A percentile compares a stretch with the other conserved stretches of the same genome.
phyloP scores from a whole-genome alignment of 768 basidiomycete species.

The Russula sp. region DNA sequence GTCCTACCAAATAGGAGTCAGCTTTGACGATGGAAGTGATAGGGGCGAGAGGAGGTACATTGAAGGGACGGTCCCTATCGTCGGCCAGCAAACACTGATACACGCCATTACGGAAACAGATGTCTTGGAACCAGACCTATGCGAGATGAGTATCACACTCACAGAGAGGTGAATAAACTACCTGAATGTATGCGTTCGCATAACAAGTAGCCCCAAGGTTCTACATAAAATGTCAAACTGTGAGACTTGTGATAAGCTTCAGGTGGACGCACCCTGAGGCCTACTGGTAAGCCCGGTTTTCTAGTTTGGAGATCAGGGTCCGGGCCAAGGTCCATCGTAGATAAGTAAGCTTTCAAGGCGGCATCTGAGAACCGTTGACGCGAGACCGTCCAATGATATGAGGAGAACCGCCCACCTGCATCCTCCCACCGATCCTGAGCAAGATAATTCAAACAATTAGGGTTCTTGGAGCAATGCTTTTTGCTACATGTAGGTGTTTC shows the following conservation, averaged over 20 bases:
- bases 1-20: constrained; percentile 39
- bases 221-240: constrained; percentile 35
- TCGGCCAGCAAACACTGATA: constrained; percentile 65
- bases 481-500: constrained; percentile 51
- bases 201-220: constrained; percentile 98
- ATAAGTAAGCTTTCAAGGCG: constrained; percentile 28
- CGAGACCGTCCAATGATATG: constrained; percentile 5
- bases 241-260: constrained; percentile 1
- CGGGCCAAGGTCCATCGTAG: constrained; percentile 16
- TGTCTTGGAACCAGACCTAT: constrained; percentile 89
- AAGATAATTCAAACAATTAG: constrained; percentile 82
- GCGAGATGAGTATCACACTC: constrained; percentile 8
- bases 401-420: constrained; percentile 43
- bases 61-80: constrained; percentile 39
- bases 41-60: constrained; percentile 30
- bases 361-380: constrained; percentile 8
- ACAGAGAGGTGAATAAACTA: constrained; percentile 27
- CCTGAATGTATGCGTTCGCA: constrained; percentile 92
- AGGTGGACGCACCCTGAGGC: constrained; percentile 54
- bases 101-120: constrained; percentile 75
- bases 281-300: constrained; percentile 47
- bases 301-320: constrained; percentile 16
- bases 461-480: constrained; percentile 66
- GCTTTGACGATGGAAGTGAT: not conserved
- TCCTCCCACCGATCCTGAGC: constrained; percentile 80